Conservation (phyloP, 148 eudicot genomes). For the Chenopodium formosanum region DNA sequence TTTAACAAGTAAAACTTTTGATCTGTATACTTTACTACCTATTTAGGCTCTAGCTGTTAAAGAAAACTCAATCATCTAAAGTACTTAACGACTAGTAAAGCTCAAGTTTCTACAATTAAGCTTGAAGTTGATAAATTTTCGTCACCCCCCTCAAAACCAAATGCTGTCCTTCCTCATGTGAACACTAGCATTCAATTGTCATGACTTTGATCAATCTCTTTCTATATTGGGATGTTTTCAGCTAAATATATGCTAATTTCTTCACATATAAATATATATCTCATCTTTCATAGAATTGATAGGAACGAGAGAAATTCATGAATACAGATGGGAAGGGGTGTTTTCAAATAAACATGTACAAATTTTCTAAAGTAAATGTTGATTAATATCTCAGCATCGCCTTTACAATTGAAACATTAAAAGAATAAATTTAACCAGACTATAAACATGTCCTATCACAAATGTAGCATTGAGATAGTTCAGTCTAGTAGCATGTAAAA, state of each 20-base stretch:
- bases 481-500: not conserved
- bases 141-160: not conserved
- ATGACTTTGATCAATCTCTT: not conserved
- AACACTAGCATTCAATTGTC: not conserved
- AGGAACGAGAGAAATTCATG: not conserved
- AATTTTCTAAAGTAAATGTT: too few relatives aligned
- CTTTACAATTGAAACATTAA: not conserved
- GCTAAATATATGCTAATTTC: not conserved
- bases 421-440: not conserved
- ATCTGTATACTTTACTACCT: not conserved
- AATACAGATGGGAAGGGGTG: not conserved
- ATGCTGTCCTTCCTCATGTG: not conserved
- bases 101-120: not conserved
- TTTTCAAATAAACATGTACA: too few relatives aligned
- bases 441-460: not conserved
- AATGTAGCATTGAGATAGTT: not conserved
- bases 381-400: not conserved
- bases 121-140: not conserved
- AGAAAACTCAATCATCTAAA: not conserved
- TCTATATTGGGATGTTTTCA: not conserved
- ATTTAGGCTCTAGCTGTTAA: not conserved
- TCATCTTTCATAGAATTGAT: not conserved
- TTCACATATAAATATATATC: not conserved
- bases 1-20: not conserved
- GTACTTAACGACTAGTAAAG: not conserved